A percentile compares a stretch with the other conserved stretches of the same genome.
phyloP scores from a whole-genome alignment of 352 stramenopile genomes.

The Halophytophthora batemanensis region DNA sequence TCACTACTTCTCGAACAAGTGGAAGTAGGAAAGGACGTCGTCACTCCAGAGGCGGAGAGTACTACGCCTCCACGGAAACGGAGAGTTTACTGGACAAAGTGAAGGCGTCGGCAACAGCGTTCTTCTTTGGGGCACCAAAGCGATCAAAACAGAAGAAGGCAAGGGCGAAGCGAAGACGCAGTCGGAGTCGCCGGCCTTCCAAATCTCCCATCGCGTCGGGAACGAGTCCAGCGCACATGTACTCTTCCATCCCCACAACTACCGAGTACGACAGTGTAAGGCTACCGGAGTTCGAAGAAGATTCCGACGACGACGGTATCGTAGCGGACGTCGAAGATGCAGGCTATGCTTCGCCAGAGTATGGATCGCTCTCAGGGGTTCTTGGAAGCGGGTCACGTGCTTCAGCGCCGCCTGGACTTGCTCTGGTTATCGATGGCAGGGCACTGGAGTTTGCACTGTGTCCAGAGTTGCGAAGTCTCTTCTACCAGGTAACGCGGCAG shows the following conservation, averaged over 20 bases:
- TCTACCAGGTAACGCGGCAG: conserved; percentile 68
- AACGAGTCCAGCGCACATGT: conserved; percentile 16
- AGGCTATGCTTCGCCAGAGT: conserved; percentile 11
- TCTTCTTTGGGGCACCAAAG: conserved; percentile 13
- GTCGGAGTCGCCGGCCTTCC: conserved; percentile 7
- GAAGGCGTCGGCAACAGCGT: conserved; percentile 13
- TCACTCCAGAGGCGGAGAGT: conserved; percentile 5
- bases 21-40: conserved; percentile 7
- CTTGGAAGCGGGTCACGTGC: conserved; percentile 6
- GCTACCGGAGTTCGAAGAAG: conserved; percentile 17
- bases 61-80: conserved; percentile 8
- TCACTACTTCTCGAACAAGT: conserved; percentile 1
- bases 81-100: conserved; percentile 20
- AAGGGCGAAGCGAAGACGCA: conserved; percentile 21
- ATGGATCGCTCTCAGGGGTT: conserved; percentile 22
- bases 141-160: conserved; percentile 16
- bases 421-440: conserved; percentile 93
- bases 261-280: conserved; percentile 15
- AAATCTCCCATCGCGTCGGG: conserved; percentile 10
- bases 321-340: conserved; percentile 14
- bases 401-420: conserved; percentile 20
- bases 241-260: conserved; percentile 29
- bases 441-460: conserved; percentile 77
- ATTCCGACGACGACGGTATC: conserved; percentile 12
- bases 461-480: conserved; percentile 42